Percentiles rank a stretch among this genome's conserved stretches.
phyloP scores from a whole-genome alignment of 441 rosid species.

The Corymbia citriodora region DNA sequence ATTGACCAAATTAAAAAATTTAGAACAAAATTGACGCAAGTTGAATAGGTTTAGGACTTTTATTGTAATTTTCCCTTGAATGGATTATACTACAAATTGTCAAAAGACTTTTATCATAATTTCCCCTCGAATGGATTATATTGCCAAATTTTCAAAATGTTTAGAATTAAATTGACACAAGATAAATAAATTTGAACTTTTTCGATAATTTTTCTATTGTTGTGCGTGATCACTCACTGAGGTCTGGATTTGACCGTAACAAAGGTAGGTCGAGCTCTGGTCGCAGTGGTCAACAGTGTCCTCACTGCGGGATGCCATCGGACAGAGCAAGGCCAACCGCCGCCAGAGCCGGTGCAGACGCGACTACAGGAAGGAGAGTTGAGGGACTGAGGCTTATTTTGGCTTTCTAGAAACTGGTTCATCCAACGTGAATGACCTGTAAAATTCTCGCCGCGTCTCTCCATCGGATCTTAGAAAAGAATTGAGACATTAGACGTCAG shows the following conservation, averaged over 20 bases:
- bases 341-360: neutral
- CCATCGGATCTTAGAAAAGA: neutral
- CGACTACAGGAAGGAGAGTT: neutral
- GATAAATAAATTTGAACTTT: fast-evolving
- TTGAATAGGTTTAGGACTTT: too few species aligned
- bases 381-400: neutral
- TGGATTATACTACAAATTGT: too few species aligned
- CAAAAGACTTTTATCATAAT: too few species aligned
- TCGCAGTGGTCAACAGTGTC: neutral
- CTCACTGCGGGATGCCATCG: neutral
- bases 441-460: neutral
- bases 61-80: too few species aligned
- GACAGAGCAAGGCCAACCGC: neutral
- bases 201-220: neutral
- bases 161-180: fast-evolving
- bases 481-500: neutral
- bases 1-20: neutral
- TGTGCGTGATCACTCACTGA: neutral
- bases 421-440: neutral
- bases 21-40: too few species aligned
- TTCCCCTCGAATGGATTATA: too few species aligned
- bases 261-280: neutral
- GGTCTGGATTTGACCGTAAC: neutral
- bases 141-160: fast-evolving
- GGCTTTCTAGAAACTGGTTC: neutral